These are phyloP conservation scores for Metschnikowia kofuensis DNA, from an alignment of 805 yeast species.

Conservation along the genomic window DNA sequence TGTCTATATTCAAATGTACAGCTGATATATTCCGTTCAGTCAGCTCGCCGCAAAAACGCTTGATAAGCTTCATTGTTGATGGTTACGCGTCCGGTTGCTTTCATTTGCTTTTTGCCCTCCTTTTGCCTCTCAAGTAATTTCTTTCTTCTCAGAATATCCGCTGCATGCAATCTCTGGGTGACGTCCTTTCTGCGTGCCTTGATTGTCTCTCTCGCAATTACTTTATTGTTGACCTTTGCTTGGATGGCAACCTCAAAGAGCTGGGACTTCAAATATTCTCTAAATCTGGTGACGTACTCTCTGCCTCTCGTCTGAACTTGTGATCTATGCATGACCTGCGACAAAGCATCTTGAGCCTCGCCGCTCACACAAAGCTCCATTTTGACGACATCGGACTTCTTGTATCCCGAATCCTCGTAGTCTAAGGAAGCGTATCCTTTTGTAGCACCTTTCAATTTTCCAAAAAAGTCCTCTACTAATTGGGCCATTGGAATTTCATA, in stretches of 20 bases:
- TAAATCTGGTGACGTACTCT: slow-evolving; percentile 80
- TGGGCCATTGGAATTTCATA: slow-evolving; percentile 85
- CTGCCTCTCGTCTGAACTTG: slow-evolving; percentile 72
- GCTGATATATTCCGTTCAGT: slow-evolving; percentile 2
- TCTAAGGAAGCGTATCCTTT: slow-evolving; percentile 93
- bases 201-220: slow-evolving; percentile 88
- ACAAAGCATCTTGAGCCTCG: slow-evolving; percentile 83
- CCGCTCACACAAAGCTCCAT: slow-evolving; percentile 89
- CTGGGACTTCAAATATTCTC: slow-evolving; percentile 75
- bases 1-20: neutral
- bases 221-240: slow-evolving; percentile 75
- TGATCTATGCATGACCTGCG: slow-evolving; percentile 83
- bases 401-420: slow-evolving; percentile 91
- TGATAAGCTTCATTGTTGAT: slow-evolving; percentile 87
- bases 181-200: slow-evolving; percentile 94
- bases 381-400: slow-evolving; percentile 75
- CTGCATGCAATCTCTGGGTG: slow-evolving; percentile 88
- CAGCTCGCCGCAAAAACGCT: slow-evolving; percentile 59
- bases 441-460: slow-evolving; percentile 84
- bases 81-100: slow-evolving; percentile 70
- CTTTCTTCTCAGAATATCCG: slow-evolving; percentile 87
- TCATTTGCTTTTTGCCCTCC: slow-evolving; percentile 87
- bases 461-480: slow-evolving; percentile 92
- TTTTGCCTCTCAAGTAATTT: slow-evolving; percentile 85
- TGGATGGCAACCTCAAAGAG: slow-evolving; percentile 91